Evolutionary conservation across 768 basidiomycete genomes (phyloP).

Genomic region (Russula olivacea): DNA sequence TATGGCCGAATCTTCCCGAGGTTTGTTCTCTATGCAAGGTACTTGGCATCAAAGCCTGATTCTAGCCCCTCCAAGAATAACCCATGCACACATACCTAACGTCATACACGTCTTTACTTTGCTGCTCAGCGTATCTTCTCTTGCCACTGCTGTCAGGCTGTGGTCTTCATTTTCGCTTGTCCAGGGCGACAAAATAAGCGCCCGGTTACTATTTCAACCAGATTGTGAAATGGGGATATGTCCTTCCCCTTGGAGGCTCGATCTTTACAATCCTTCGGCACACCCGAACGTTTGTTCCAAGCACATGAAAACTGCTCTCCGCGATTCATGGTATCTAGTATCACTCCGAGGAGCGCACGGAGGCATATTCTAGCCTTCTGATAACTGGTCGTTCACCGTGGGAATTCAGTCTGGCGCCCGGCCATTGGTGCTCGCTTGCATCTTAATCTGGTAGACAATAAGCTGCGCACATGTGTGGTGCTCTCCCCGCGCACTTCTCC

Average conservation of each 20-base stretch:
- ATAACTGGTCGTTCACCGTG: constrained; percentile 1
- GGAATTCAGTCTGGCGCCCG: neutral
- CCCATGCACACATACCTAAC: neutral
- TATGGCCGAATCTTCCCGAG: neutral
- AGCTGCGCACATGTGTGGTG: neutral
- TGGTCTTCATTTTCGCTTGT: neutral
- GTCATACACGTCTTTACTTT: neutral
- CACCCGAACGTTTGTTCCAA: neutral
- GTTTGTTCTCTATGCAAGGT: neutral
- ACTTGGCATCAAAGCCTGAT: constrained; percentile 3
- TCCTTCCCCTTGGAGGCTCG: constrained; percentile 1
- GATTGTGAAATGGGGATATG: neutral
- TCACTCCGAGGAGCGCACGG: neutral
- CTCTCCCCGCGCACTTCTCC: neutral
- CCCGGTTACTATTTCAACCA: neutral
- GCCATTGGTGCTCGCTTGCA: neutral
- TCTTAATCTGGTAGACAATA: neutral
- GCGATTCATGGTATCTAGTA: neutral
- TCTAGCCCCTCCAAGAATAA: no score
- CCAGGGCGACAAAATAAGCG: neutral
- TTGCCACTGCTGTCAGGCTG: neutral
- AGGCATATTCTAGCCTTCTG: neutral
- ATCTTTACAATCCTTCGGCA: neutral
- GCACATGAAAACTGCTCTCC: neutral
- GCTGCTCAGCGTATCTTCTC: neutral